phyloP scores from a whole-genome alignment of 1,284 basidiomycete genomes.

The Cryptococcus sp. region DNA sequence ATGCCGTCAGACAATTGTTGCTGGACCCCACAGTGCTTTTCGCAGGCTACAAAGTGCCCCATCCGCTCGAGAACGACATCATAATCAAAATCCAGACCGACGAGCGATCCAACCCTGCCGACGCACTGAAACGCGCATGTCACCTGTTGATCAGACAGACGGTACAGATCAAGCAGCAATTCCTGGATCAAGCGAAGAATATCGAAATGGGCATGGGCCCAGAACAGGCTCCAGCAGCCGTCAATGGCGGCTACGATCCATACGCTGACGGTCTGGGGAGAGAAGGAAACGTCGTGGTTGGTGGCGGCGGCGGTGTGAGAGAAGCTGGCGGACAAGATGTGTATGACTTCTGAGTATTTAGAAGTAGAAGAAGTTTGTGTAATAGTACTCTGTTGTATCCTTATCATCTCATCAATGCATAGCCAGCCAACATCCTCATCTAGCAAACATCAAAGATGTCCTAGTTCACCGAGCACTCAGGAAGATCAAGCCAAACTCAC shows the following conservation, averaged over 20 bases:
- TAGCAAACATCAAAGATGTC: no score
- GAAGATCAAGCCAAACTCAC: no score
- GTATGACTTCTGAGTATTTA: slow-evolving; percentile 44
- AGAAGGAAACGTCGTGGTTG: slow-evolving; percentile 14
- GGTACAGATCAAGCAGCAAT: slow-evolving; percentile 55
- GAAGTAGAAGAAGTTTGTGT: no score
- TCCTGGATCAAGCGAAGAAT: slow-evolving; percentile 56
- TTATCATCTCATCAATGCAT: no score
- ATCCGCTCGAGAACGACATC: slow-evolving; percentile 92
- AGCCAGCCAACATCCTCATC: no score
- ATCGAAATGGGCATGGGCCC: slow-evolving; percentile 54
- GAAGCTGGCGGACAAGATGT: slow-evolving; percentile 31
- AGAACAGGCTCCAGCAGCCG: slow-evolving; percentile 26
- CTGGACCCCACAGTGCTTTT: slow-evolving; percentile 83
- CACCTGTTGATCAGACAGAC: slow-evolving; percentile 78
- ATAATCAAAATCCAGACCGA: slow-evolving; percentile 95
- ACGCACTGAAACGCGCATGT: slow-evolving; percentile 81
- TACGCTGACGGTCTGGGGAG: slow-evolving; percentile 45
- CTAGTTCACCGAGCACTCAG: no score
- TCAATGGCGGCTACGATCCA: slow-evolving; percentile 38
- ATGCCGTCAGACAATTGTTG: slow-evolving; percentile 74
- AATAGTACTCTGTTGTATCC: no score
- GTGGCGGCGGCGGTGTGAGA: slow-evolving; percentile 21
- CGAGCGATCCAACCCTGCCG: slow-evolving; percentile 78
- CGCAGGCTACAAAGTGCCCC: slow-evolving; percentile 96